phyloP scores from a whole-genome alignment of 305 asterid species.

The Fraxinus nigra region DNA sequence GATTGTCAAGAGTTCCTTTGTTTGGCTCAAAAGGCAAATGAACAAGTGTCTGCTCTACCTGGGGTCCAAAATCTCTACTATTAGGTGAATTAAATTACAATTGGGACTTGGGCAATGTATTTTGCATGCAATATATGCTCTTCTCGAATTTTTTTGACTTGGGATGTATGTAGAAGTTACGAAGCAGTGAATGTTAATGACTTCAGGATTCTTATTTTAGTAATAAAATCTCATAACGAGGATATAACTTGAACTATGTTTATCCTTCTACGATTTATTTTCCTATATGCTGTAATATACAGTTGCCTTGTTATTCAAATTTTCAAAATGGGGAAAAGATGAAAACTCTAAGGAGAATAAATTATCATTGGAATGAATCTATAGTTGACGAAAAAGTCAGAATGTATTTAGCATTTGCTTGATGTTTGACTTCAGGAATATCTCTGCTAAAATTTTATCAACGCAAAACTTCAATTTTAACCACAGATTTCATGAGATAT shows the following conservation, averaged over 20 bases:
- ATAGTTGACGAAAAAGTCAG: too few relatives aligned
- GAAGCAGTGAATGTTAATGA: slow-evolving; percentile 5
- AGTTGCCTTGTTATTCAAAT: background rate
- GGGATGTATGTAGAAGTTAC: background rate
- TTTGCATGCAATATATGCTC: slow-evolving; percentile 9
- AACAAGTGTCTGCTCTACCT: slow-evolving; percentile 14
- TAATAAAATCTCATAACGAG: slow-evolving; percentile 19
- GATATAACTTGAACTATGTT: background rate
- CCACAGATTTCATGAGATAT: too few relatives aligned
- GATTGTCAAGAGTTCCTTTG: slow-evolving; percentile 64
- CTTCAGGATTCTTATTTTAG: slow-evolving; percentile 11
- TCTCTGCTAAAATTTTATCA: too few relatives aligned
- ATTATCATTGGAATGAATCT: too few relatives aligned
- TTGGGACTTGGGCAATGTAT: slow-evolving; percentile 6
- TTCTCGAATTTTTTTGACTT: slow-evolving; percentile 1
- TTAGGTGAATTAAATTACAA: slow-evolving; percentile 1
- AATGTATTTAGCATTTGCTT: too few relatives aligned
- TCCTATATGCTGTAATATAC: background rate
- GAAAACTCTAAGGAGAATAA: too few relatives aligned
- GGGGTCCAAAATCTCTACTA: background rate
- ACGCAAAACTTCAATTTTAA: too few relatives aligned
- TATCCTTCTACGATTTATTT: background rate
- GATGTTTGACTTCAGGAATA: too few relatives aligned
- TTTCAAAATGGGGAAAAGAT: too few relatives aligned
- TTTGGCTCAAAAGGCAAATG: slow-evolving; percentile 35